phyloP scores from a whole-genome alignment of 2,329 filamentous ascomycete genomes.

The Alternaria burnsii region DNA sequence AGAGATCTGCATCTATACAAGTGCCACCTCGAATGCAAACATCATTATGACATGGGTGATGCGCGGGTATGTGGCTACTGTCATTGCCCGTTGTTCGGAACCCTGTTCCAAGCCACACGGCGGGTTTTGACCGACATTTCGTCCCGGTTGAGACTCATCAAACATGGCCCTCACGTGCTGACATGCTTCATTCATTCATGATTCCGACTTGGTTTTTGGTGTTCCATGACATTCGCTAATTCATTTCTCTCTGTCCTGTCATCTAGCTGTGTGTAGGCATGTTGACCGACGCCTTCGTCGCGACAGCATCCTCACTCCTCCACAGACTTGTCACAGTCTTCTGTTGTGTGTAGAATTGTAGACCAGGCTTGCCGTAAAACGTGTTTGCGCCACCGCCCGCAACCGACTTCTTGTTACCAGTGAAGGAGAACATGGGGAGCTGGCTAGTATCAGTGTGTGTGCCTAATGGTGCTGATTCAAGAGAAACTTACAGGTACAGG shows the following conservation, averaged over 20 bases:
- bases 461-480: neutral
- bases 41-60: conserved; percentile 15
- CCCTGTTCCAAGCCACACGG: neutral
- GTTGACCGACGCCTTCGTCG: conserved; percentile 82
- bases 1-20: neutral
- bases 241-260: neutral
- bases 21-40: neutral
- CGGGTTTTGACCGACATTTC: neutral
- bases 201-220: neutral
- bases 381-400: conserved; percentile 92
- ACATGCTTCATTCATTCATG: neutral
- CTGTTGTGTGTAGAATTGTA: conserved; percentile 95
- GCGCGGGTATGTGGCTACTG: neutral
- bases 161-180: neutral
- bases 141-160: neutral
- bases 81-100: neutral
- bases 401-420: conserved; percentile 82
- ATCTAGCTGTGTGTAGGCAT: conserved; percentile 75
- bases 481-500: conserved; percentile 60
- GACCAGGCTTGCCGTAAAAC: conserved; percentile 91
- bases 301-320: conserved; percentile 84
- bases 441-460: conserved; percentile 22
- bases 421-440: conserved; percentile 70
- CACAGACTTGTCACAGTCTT: conserved; percentile 98
- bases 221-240: neutral